phyloP scores from a whole-genome alignment of 345 rosid genomes.

The Orychophragmus violaceus region DNA sequence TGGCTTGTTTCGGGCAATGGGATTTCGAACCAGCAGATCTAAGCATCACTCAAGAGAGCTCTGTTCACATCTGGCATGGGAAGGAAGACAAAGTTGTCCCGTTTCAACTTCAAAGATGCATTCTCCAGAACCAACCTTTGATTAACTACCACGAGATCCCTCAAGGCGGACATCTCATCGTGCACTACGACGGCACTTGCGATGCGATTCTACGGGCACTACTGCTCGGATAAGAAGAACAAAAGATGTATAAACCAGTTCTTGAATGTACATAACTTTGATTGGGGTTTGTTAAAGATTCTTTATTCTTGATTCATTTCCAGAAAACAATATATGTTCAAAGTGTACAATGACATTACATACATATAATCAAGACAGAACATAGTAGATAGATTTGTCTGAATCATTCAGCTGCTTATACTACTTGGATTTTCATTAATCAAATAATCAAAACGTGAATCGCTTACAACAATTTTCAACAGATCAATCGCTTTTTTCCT shows the following conservation, averaged over 20 bases:
- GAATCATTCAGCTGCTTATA: neutral
- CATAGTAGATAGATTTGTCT: neutral
- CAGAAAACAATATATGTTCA: constrained; percentile 13
- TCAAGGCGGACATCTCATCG: constrained; percentile 77
- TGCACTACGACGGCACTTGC: constrained; percentile 62
- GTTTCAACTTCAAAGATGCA: constrained; percentile 59
- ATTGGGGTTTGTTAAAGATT: neutral
- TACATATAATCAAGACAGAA: no score
- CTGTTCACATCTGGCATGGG: constrained; percentile 86
- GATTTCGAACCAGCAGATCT: constrained; percentile 74
- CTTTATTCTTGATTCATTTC: neutral
- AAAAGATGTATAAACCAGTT: constrained; percentile 18
- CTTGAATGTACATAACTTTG: neutral
- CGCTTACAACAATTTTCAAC: constrained; percentile 39
- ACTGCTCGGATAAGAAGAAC: constrained; percentile 58
- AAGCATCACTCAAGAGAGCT: constrained; percentile 24
- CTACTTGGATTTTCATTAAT: constrained; percentile 19
- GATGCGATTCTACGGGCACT: constrained; percentile 56
- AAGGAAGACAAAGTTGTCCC: constrained; percentile 81
- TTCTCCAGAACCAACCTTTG: constrained; percentile 57
- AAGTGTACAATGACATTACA: constrained; percentile 1
- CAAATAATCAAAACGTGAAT: constrained; percentile 28
- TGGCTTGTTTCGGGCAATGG: constrained; percentile 68
- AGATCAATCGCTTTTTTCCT: constrained; percentile 56
- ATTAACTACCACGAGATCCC: constrained; percentile 77